These are phyloP conservation scores for Hymenoscyphus salicellus DNA, from an alignment of 2,329 filamentous ascomycete genomes.

Conservation along the genomic window DNA sequence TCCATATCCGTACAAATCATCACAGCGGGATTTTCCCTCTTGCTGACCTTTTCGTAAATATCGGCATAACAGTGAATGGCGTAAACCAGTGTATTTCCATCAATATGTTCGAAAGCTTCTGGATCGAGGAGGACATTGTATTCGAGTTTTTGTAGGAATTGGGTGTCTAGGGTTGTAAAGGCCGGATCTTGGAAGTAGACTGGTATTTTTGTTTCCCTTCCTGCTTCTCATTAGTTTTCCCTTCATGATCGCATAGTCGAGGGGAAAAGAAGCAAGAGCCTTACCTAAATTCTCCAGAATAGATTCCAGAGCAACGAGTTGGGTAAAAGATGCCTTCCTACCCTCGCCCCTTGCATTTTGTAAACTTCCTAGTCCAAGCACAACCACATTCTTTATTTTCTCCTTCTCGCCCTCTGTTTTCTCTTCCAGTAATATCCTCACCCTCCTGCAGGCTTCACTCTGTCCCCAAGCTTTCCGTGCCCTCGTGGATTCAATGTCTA, in stretches of 20 bases:
- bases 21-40: constrained; percentile 26
- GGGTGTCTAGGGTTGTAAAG: constrained; percentile 33
- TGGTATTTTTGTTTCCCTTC: constrained; percentile 1
- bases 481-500: constrained; percentile 28
- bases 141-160: constrained; percentile 29
- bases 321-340: constrained; percentile 30
- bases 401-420: constrained; percentile 14
- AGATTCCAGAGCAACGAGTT: constrained; percentile 33
- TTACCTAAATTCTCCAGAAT: constrained; percentile 27
- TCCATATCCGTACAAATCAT: constrained; percentile 34
- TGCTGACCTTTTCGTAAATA: constrained; percentile 30
- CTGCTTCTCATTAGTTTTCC: neutral
- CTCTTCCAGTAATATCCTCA: constrained; percentile 20
- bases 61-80: constrained; percentile 37
- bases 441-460: constrained; percentile 19
- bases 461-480: constrained; percentile 32
- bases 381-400: constrained; percentile 29
- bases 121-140: constrained; percentile 32
- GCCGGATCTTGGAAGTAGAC: constrained; percentile 34
- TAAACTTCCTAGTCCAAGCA: constrained; percentile 35
- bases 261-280: neutral
- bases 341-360: constrained; percentile 32
- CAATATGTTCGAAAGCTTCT: constrained; percentile 29
- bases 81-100: constrained; percentile 32
- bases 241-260: neutral